Conservation (phyloP, 1,284 basidiomycete species). For the Dichomitus squalens region DNA sequence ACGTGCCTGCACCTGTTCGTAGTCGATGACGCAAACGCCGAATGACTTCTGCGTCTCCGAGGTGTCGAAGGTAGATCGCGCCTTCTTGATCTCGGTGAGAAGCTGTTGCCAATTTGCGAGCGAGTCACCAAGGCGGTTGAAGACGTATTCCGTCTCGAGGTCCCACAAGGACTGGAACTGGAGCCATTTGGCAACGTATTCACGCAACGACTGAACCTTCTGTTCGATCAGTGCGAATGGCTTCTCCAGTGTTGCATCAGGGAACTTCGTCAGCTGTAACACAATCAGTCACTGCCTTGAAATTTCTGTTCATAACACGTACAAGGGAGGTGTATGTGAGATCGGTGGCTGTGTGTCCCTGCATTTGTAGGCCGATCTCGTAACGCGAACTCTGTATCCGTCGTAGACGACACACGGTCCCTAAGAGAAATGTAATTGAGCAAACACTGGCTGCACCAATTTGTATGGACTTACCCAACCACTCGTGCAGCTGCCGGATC, state of each 20-base stretch:
- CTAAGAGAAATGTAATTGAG: constrained; percentile 35
- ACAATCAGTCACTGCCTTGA: background rate
- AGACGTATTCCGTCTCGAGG: constrained; percentile 95
- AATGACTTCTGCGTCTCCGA: constrained; percentile 92
- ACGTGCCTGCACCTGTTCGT: constrained; percentile 95
- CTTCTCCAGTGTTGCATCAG: constrained; percentile 74
- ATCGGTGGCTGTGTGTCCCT: constrained; percentile 62
- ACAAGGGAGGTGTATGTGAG: constrained; percentile 85
- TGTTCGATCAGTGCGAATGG: constrained; percentile 88
- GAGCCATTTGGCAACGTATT: constrained; percentile 96
- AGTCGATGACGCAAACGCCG: constrained; percentile 93
- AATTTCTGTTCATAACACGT: constrained; percentile 27
- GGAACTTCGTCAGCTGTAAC: constrained; percentile 75
- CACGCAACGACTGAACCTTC: constrained; percentile 85
- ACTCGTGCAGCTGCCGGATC: constrained; percentile 90
- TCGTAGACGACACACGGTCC: constrained; percentile 86
- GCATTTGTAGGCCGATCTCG: constrained; percentile 92
- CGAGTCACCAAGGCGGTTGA: constrained; percentile 91
- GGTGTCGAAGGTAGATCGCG: constrained; percentile 95
- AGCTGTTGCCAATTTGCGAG: constrained; percentile 94
- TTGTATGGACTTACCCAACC: constrained; percentile 61
- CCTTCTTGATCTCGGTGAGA: constrained; percentile 94
- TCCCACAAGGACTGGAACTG: constrained; percentile 99
- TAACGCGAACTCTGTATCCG: constrained; percentile 94
- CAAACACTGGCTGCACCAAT: background rate